A percentile compares a stretch with the other conserved stretches of the same genome.
These are phyloP conservation scores for Plantago coronopus DNA, from an alignment of 305 asterid species.

Conservation along the genomic window DNA sequence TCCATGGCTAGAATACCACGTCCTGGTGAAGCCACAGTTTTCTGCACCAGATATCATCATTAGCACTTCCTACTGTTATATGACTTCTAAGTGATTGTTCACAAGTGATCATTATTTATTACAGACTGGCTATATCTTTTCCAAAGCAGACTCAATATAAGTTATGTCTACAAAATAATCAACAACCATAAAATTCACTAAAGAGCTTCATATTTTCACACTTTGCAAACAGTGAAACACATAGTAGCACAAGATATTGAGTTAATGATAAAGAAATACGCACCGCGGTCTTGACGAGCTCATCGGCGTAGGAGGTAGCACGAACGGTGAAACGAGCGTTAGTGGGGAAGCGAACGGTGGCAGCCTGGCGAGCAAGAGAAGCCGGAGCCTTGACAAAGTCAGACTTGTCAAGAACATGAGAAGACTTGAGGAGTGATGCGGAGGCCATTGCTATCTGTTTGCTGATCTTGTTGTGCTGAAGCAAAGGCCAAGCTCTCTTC, in stretches of 20 bases:
- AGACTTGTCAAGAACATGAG: constrained; percentile 63
- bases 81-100: no score
- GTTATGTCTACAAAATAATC: no score
- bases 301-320: constrained; percentile 78
- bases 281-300: constrained; percentile 87
- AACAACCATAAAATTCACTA: no score
- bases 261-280: constrained; percentile 7
- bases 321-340: constrained; percentile 47
- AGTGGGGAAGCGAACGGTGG: constrained; percentile 42
- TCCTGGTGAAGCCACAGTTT: constrained; percentile 78
- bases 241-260: no score
- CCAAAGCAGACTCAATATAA: no score
- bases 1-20: constrained; percentile 89
- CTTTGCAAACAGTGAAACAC: no score
- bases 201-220: no score
- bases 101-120: no score
- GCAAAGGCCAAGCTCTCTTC: constrained; percentile 16
- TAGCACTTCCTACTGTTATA: no score
- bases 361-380: constrained; percentile 54
- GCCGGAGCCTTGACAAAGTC: constrained; percentile 64
- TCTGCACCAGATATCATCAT: constrained; percentile 36
- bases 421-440: constrained; percentile 75
- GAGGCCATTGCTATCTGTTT: constrained; percentile 54
- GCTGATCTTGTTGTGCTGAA: constrained; percentile 8
- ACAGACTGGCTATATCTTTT: no score